Evolutionary conservation across 306 rosid genomes (phyloP).

Genomic region (Trifolium fragiferum): DNA sequence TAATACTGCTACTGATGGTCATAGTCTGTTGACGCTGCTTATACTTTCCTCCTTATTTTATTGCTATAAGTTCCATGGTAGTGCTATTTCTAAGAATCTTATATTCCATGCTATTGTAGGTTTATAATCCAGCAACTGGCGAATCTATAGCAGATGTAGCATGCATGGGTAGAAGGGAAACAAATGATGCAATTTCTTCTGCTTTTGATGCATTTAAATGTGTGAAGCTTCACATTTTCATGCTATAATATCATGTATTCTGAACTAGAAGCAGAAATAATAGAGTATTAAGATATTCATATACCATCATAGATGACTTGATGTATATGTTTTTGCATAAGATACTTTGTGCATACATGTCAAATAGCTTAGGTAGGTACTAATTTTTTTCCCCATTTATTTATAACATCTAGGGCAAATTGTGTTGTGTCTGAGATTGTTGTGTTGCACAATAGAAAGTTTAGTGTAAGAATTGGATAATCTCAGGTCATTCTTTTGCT

Average conservation of each 20-base stretch:
- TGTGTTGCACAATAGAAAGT: conserved; percentile 3
- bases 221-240: conserved; percentile 48
- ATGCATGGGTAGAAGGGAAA: conserved; percentile 88
- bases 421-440: conserved; percentile 3
- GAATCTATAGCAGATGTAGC: conserved; percentile 83
- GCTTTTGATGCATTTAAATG: conserved; percentile 75
- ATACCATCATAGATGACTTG: conserved; percentile 12
- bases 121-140: conserved; percentile 89
- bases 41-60: conserved; percentile 12
- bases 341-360: not conserved
- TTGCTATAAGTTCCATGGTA: conserved; percentile 16
- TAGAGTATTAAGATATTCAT: conserved; percentile 22
- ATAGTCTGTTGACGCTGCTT: conserved; percentile 21
- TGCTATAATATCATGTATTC: conserved; percentile 27
- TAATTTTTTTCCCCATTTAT: not conserved
- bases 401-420: not conserved
- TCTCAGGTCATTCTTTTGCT: conserved; percentile 21
- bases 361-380: conserved; percentile 20
- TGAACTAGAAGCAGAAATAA: conserved; percentile 22
- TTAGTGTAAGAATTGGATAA: conserved; percentile 26
- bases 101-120: conserved; percentile 56
- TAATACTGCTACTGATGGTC: not conserved
- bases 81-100: conserved; percentile 6
- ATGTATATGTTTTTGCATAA: conserved; percentile 19
- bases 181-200: conserved; percentile 91